These are phyloP conservation scores for Maudiozyma serrabonitensis DNA, from an alignment of 805 yeast genomes.

Conservation along the genomic window DNA sequence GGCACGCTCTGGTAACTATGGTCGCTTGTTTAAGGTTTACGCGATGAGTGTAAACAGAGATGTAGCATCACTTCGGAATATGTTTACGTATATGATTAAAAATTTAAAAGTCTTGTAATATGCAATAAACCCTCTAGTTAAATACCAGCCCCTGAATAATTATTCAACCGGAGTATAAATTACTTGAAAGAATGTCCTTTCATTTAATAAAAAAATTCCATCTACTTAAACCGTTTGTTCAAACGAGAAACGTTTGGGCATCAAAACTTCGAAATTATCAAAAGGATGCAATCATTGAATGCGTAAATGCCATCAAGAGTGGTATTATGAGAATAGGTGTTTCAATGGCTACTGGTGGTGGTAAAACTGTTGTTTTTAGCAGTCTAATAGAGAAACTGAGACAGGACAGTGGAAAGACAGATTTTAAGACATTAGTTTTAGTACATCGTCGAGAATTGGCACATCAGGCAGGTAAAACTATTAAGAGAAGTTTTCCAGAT, in stretches of 20 bases:
- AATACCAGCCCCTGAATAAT: too few relatives aligned
- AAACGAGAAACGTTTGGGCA: not conserved
- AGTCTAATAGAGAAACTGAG: constrained; percentile 37
- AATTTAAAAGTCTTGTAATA: too few relatives aligned
- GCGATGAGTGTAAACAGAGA: too few relatives aligned
- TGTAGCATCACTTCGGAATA: too few relatives aligned
- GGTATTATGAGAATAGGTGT: constrained; percentile 61
- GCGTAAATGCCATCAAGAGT: constrained; percentile 37
- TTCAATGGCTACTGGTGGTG: constrained; percentile 89
- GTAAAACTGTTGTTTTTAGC: constrained; percentile 76
- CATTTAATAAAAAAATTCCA: not conserved
- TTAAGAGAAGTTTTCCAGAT: constrained; percentile 40
- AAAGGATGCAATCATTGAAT: constrained; percentile 50
- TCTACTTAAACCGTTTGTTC: not conserved
- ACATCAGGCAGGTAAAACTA: constrained; percentile 50
- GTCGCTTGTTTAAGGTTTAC: too few relatives aligned
- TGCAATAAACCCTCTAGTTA: too few relatives aligned
- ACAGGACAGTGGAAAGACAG: not conserved
- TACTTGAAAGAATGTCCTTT: too few relatives aligned
- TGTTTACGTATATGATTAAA: too few relatives aligned
- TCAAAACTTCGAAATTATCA: constrained; percentile 47
- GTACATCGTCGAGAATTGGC: constrained; percentile 80
- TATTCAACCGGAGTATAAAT: too few relatives aligned
- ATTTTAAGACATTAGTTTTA: constrained; percentile 39
- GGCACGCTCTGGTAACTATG: too few relatives aligned